Evolutionary conservation across 768 basidiomycete species (phyloP).

Genomic region (Mycena alexandri): DNA sequence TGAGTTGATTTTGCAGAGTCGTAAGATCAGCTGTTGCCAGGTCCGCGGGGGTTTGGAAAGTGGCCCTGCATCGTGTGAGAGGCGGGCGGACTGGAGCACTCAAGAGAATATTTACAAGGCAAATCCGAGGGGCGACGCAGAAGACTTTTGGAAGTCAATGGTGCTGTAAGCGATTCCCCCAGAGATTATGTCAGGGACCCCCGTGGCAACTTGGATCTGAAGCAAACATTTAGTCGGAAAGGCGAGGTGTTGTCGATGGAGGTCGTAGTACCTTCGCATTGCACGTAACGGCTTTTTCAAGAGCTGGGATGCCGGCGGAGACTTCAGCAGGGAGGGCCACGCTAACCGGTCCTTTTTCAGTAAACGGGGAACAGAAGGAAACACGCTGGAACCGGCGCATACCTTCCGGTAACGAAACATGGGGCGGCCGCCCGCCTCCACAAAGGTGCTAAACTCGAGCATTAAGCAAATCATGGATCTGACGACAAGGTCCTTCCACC

Average conservation of each 20-base stretch:
- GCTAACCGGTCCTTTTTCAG: not conserved
- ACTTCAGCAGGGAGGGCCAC: constrained; percentile 46
- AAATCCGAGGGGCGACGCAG: constrained; percentile 44
- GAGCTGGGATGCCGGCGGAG: constrained; percentile 36
- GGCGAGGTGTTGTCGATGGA: not conserved
- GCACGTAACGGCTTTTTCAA: constrained; percentile 41
- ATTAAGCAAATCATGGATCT: not conserved
- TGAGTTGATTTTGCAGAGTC: constrained; percentile 44
- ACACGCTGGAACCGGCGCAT: not conserved
- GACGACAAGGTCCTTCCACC: not conserved
- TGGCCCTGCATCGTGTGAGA: constrained; percentile 24
- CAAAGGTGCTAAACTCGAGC: constrained; percentile 37
- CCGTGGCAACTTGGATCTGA: constrained; percentile 42
- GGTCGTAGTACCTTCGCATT: constrained; percentile 28
- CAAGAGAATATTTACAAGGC: constrained; percentile 34
- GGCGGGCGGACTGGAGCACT: not conserved
- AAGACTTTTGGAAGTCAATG: constrained; percentile 47
- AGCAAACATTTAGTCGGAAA: not conserved
- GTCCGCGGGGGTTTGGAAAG: constrained; percentile 43
- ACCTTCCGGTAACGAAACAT: constrained; percentile 45
- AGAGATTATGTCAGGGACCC: constrained; percentile 44
- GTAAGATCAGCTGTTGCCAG: constrained; percentile 42
- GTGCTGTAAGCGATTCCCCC: constrained; percentile 42
- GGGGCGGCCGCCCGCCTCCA: constrained; percentile 40
- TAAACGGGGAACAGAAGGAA: not conserved